These are phyloP conservation scores for Neurospora sp. DNA, from an alignment of 2,329 filamentous ascomycete species.

Conservation along the genomic window DNA sequence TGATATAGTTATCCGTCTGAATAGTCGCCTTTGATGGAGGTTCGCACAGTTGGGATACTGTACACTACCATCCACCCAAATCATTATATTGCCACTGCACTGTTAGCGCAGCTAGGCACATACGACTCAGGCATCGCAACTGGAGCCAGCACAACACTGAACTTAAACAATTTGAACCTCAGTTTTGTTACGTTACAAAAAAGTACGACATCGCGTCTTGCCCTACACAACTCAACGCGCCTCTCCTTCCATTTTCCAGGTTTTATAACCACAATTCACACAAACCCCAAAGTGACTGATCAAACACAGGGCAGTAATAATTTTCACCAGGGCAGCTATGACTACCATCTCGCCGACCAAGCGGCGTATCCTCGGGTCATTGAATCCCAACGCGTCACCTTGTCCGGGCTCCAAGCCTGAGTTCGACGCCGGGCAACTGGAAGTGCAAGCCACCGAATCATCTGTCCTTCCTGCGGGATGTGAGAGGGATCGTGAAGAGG, in stretches of 20 bases:
- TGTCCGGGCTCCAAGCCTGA: background rate
- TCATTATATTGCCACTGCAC: background rate
- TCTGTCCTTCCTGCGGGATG: background rate
- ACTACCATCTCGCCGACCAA: background rate
- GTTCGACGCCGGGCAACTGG: background rate
- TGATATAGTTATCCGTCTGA: background rate
- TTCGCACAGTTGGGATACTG: background rate
- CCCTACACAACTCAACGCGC: background rate
- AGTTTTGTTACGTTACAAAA: background rate
- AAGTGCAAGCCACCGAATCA: background rate
- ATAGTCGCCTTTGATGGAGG: background rate
- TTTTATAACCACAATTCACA: background rate
- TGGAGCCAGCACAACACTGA: background rate
- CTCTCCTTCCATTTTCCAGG: background rate
- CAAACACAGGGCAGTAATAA: background rate
- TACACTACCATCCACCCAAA: background rate
- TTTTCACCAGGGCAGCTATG: background rate
- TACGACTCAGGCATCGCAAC: background rate
- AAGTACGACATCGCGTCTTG: background rate
- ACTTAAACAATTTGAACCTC: background rate
- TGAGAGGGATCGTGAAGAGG: background rate
- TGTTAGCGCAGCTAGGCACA: background rate
- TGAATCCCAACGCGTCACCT: slow-evolving; percentile 1
- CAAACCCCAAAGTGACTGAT: background rate
- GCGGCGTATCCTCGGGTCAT: background rate